Base-by-base conservation (phyloP, 768 basidiomycete species). In the Boletus fagicola region DNA sequence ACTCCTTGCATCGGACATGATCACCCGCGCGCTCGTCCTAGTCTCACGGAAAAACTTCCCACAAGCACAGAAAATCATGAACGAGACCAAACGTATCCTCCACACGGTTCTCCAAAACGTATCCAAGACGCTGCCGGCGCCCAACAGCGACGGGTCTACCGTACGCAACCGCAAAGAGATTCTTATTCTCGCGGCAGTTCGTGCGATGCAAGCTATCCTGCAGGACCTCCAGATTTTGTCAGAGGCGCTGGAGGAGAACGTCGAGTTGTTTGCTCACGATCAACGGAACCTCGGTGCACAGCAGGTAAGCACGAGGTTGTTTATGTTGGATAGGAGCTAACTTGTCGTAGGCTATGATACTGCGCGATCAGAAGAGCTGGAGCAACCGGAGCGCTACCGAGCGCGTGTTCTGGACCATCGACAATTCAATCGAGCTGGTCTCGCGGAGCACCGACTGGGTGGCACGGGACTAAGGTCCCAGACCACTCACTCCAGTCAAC, bases 271-370 rank as follows among this genome's bases (percentile, higher is more conserved):
- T 75, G 94, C 91, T 33, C 87, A 91, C 68, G 93, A 95, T 72
- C 90, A 94, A 68, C 81, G 95, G 54, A 97, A 97, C 73, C 94
- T 94, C 72, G 94, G 93, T 53, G 95, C 97, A 55, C 97, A 99
- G 71, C 97, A 97, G 86, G 93, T 93, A 61, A 55, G 78, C 73
- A 45, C 1, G 13, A 9, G 1, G 5, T n/a, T 22, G 2, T 30
- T 44, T 22, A 2, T 5, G 9, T 44, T 44, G 40, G 33, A 10
- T 28, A 59, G 58, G 35, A 42, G 15, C 6, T 24, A 53, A 56
- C 47, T 46, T 58, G 20, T 39, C 51, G 28, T 61, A 96, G 91
- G 96, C 96, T 18, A 95, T 97, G 87, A 93, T 98, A 55, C 77
- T 99, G 13, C 83, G 96, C 26, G 92, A 95, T 67, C 97, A 99